phyloP scores from a whole-genome alignment of 164 flowering plant species.

The Amborella trichopoda region DNA sequence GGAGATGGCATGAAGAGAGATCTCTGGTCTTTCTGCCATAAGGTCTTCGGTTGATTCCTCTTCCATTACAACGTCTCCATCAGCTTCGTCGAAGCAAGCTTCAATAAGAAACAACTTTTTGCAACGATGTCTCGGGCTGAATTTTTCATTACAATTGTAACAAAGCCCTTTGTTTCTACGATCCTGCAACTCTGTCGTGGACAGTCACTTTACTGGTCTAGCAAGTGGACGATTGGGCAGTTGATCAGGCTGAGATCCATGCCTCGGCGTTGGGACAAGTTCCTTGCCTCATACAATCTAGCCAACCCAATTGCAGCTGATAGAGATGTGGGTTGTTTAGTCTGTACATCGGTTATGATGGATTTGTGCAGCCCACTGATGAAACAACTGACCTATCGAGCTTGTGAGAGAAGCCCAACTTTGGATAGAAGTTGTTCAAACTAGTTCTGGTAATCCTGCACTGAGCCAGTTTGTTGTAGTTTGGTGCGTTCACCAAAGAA shows the following conservation, averaged over 20 bases:
- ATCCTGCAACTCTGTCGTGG: neutral
- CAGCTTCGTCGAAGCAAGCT: neutral
- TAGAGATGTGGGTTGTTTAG: too few species aligned
- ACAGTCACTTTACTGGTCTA: neutral
- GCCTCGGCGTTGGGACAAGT: neutral
- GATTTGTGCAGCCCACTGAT: neutral
- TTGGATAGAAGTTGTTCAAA: constrained; percentile 8
- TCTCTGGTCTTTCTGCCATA: neutral
- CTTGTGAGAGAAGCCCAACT: neutral
- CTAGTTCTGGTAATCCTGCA: constrained; percentile 1
- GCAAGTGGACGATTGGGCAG: neutral
- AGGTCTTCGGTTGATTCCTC: neutral
- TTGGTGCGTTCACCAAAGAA: neutral
- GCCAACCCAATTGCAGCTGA: constrained; percentile 1
- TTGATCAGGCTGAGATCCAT: neutral
- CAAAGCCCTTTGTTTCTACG: neutral
- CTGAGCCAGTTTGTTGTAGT: neutral
- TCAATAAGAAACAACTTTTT: constrained; percentile 3
- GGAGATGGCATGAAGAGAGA: neutral
- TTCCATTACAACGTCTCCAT: too few species aligned
- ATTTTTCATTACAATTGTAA: constrained; percentile 2
- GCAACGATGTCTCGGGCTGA: constrained; percentile 1
- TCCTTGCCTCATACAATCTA: neutral
- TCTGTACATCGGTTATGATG: constrained; percentile 1
- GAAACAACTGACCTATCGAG: too few species aligned